phyloP scores from a whole-genome alignment of 2,329 filamentous ascomycete species.

The Drechslera avenae region DNA sequence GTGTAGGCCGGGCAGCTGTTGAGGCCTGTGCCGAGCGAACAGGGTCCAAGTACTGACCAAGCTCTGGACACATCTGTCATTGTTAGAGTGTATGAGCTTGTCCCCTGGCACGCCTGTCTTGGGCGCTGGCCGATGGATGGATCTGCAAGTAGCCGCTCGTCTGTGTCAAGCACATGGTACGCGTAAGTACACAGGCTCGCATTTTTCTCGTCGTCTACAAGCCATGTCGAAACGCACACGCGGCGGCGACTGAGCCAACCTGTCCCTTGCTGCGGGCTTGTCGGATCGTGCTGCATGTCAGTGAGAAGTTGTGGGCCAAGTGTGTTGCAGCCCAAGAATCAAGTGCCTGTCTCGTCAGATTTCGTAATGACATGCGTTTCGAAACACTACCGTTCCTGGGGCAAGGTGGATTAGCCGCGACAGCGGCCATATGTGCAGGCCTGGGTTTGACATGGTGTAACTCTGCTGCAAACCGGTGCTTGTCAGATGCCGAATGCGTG shows the following conservation, averaged over 20 bases:
- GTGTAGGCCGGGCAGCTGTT: not conserved
- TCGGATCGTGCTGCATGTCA: not conserved
- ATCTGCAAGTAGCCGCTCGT: too few relatives aligned
- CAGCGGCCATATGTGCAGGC: conserved; percentile 1
- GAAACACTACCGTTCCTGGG: conserved; percentile 7
- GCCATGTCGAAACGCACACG: not conserved
- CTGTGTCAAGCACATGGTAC: too few relatives aligned
- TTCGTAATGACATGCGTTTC: conserved; percentile 7
- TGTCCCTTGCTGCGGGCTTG: not conserved
- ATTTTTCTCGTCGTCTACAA: not conserved
- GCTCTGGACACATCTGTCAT: too few relatives aligned
- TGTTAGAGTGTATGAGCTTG: too few relatives aligned
- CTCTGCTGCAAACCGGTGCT: conserved; percentile 7
- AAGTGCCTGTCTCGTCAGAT: not conserved
- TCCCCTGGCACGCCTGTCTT: too few relatives aligned
- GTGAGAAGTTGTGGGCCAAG: not conserved
- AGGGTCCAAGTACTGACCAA: too few relatives aligned
- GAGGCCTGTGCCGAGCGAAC: too few relatives aligned
- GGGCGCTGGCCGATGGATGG: too few relatives aligned
- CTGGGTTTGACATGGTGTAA: conserved; percentile 9
- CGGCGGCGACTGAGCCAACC: not conserved
- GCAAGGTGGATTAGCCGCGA: not conserved
- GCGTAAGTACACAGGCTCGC: too few relatives aligned
- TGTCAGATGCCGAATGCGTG: conserved; percentile 11
- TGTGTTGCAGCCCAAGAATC: not conserved